These are phyloP conservation scores for Candida vaughaniae DNA, from an alignment of 805 yeast species.

Conservation along the genomic window DNA sequence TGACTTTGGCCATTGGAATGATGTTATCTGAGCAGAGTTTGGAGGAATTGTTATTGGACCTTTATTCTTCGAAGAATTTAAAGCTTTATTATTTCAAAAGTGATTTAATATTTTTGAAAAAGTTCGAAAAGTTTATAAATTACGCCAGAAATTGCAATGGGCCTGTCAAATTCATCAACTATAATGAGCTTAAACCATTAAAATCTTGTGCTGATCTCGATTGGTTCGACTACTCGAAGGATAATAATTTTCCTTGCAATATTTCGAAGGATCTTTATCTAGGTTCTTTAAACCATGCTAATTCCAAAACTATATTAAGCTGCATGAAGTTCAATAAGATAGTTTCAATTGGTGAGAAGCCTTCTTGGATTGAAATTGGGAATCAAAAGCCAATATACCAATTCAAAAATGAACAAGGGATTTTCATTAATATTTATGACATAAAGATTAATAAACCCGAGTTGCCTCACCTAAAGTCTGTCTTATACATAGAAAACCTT, in stretches of 20 bases:
- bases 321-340: conserved; percentile 23
- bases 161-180: conserved; percentile 11
- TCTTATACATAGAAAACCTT: conserved; percentile 31
- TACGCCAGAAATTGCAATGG: conserved; percentile 5
- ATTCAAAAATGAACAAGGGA: conserved; percentile 18
- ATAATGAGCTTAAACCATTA: conserved; percentile 4
- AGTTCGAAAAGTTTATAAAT: conserved; percentile 28
- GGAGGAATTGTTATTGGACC: conserved; percentile 25
- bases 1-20: conserved; percentile 19
- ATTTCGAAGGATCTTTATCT: conserved; percentile 27
- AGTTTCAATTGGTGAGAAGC: conserved; percentile 37
- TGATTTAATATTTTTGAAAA: conserved; percentile 28
- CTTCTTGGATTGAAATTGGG: conserved; percentile 25
- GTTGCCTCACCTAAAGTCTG: conserved; percentile 13
- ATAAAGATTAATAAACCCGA: conserved; percentile 7
- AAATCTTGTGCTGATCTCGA: conserved; percentile 15
- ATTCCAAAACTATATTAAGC: conserved; percentile 26
- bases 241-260: conserved; percentile 37
- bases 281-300: conserved; percentile 35
- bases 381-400: conserved; percentile 17
- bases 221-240: conserved; percentile 32
- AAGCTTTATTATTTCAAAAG: conserved; percentile 29
- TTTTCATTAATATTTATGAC: conserved; percentile 13
- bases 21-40: conserved; percentile 12
- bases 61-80: conserved; percentile 13